Evolutionary conservation across 352 stramenopile genomes (phyloP).

Genomic region (Poterioochromonas sp.): DNA sequence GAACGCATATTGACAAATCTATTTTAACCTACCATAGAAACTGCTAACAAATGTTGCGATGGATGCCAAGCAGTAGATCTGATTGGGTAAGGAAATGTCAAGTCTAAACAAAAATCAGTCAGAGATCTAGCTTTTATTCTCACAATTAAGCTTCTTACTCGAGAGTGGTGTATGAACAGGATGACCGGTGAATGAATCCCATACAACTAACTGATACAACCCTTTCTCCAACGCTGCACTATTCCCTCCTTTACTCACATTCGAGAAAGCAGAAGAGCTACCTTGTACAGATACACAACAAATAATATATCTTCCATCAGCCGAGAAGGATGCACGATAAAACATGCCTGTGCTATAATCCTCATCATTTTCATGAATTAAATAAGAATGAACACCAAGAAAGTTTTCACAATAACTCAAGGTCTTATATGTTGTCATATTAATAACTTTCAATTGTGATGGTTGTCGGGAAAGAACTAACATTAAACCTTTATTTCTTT

Average conservation of each 20-base stretch:
- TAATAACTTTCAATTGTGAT: neutral
- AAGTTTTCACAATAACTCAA: neutral
- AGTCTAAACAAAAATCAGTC: slow-evolving; percentile 2
- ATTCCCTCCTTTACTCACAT: neutral
- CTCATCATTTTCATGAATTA: neutral
- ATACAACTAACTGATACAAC: slow-evolving; percentile 3
- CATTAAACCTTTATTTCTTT: neutral
- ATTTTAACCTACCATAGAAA: neutral
- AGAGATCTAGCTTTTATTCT: neutral
- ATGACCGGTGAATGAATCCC: neutral
- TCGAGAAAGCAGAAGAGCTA: neutral
- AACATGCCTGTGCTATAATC: neutral
- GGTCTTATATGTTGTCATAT: neutral
- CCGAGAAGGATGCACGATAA: neutral
- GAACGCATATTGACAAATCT: neutral
- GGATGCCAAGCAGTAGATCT: slow-evolving; percentile 6
- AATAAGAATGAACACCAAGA: neutral
- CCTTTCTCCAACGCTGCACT: too few species aligned
- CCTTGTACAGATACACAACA: neutral
- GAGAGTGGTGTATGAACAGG: neutral
- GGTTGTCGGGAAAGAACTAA: neutral
- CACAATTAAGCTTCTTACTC: neutral
- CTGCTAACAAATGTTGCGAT: neutral
- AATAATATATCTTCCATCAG: slow-evolving; percentile 27
- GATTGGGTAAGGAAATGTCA: neutral